Base-by-base conservation (phyloP, 352 stramenopile genomes). In the Pythium aristosporum region DNA sequence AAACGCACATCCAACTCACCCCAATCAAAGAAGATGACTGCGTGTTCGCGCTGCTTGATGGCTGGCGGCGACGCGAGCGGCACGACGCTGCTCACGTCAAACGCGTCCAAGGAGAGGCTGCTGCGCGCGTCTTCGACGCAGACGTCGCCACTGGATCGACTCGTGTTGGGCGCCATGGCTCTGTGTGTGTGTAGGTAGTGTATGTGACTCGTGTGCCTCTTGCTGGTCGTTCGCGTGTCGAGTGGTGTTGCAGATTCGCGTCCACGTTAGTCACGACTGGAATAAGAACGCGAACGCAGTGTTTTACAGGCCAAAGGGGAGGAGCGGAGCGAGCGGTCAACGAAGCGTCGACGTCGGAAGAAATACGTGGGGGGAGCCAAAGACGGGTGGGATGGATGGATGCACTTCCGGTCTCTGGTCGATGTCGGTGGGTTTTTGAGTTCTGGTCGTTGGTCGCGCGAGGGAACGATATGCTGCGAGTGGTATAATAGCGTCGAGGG, bases 21-120 rank as follows among this genome's bases (percentile, higher is more conserved):
- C 85, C 85, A 94, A 65, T 94, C 85, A 61, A 94, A 90, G 71
- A 94, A 92, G 70, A 94, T 88, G 67, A 94, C 74, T 8, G 81
- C 76, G 59, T 89, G 70, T 30, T 88, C 77, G 69, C 63, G 61
- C 80, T 61, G 75, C 48, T 88, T 67, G 60, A 21, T 77, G 23
- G 46, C 34, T 12, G 57, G 61, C 13, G 60, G 43, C 54, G 70
- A 47, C 20, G 74, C 57, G 41, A 70, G 72, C 46, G 72, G n/a
- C 46, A 79, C 61, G 55, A 55, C 69, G 69, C 57, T 64, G 48
- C 46, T 60, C 55, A 70, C 74, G 59, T 91, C 79, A 55, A 77
- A 88, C 62, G 73, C 73, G 46, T 86, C 76, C 42, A 89, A 71
- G 49, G 75, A 61, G 37, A 87, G 67, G 60, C 63, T 89, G 63